Evolutionary conservation across 208 protist genomes (phyloP).

Genomic region (Trypanosoma melophagium): DNA sequence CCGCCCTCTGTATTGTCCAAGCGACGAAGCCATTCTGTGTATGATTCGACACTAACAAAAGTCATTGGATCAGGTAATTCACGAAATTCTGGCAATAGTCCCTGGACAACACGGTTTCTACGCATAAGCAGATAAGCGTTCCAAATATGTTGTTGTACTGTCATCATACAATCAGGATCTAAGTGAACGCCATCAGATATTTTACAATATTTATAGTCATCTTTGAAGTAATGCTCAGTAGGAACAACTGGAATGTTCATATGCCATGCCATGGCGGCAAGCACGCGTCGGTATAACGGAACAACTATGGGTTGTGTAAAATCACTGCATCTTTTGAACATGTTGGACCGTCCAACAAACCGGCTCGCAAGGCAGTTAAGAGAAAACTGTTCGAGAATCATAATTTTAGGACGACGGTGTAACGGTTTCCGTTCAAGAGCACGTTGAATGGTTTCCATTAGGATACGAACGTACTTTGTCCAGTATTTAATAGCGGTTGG

Average conservation of each 20-base stretch:
- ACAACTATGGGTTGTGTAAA: slow-evolving; percentile 4
- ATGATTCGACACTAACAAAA: no score
- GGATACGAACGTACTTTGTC: slow-evolving; percentile 1
- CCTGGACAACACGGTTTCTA: not conserved
- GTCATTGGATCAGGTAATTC: not conserved
- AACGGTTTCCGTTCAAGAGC: not conserved
- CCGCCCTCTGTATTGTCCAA: no score
- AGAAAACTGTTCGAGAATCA: slow-evolving; percentile 10
- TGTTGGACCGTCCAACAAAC: not conserved
- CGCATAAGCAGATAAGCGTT: slow-evolving; percentile 5
- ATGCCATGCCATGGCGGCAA: slow-evolving; percentile 9
- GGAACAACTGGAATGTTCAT: slow-evolving; percentile 15
- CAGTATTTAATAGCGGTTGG: slow-evolving; percentile 4
- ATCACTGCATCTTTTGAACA: slow-evolving; percentile 1
- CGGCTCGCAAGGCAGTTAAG: slow-evolving; percentile 8
- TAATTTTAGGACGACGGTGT: not conserved
- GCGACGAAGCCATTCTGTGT: no score
- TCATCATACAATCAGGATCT: slow-evolving; percentile 2
- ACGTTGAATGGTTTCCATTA: slow-evolving; percentile 3
- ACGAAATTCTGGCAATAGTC: not conserved
- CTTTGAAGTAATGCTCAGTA: not conserved
- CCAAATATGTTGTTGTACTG: slow-evolving; percentile 11
- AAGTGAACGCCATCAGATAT: slow-evolving; percentile 13
- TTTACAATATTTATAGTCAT: not conserved
- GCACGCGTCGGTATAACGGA: slow-evolving; percentile 14